Percentiles rank a stretch among this genome's conserved stretches.
Evolutionary conservation across 2,329 filamentous ascomycete genomes (phyloP).

Genomic region (Apiospora phragmitis): DNA sequence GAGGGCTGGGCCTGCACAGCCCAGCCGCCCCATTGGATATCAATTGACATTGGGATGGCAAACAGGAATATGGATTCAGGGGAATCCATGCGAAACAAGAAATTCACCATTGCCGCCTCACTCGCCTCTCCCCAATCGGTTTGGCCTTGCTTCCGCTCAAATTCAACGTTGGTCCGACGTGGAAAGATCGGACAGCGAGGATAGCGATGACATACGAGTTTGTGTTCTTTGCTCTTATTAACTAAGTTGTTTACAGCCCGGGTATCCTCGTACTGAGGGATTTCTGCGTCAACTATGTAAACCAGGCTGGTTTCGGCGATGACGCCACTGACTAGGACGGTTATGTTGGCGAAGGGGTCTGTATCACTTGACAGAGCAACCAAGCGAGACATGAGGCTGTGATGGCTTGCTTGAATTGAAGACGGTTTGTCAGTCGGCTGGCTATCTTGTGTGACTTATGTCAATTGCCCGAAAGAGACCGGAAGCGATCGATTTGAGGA

Average conservation of each 20-base stretch:
- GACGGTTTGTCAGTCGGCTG: neutral
- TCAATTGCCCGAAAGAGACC: neutral
- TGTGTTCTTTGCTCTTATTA: neutral
- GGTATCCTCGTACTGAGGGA: neutral
- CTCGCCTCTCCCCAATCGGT: neutral
- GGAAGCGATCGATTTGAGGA: neutral
- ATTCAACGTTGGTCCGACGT: neutral
- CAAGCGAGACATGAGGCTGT: neutral
- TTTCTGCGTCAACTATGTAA: neutral
- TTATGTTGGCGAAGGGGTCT: neutral
- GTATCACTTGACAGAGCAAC: neutral
- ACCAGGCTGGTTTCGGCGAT: neutral
- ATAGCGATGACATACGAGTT: neutral
- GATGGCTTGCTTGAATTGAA: neutral
- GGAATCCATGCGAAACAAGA: neutral
- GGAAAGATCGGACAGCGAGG: neutral
- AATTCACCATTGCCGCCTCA: neutral
- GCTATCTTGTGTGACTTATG: neutral
- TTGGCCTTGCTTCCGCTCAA: neutral
- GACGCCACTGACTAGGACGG: neutral
- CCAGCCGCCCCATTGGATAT: neutral
- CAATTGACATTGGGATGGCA: neutral
- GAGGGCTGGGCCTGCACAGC: neutral
- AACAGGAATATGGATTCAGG: neutral
- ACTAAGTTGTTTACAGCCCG: neutral